Percentiles rank a stretch among this genome's conserved stretches.
phyloP scores from a whole-genome alignment of 2,329 filamentous ascomycete species.

The Neodidymelliopsis sp. region DNA sequence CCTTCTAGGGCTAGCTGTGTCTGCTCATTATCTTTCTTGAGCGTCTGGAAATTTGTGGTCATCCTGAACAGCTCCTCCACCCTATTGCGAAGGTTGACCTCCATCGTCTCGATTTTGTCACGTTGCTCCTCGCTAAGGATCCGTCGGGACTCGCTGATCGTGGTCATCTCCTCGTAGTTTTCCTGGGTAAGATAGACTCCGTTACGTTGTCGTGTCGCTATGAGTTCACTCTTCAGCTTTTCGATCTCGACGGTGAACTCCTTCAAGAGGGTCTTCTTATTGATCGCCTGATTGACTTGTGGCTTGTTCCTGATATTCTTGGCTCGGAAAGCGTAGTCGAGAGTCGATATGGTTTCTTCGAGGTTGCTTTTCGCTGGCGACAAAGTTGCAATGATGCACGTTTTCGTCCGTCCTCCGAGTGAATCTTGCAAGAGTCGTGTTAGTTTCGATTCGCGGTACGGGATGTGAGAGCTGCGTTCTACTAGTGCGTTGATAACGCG shows the following conservation, averaged over 20 bases:
- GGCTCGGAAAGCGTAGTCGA: conserved; percentile 96
- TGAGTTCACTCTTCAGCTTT: conserved; percentile 90
- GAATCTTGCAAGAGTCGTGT: conserved; percentile 96
- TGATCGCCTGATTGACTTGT: conserved; percentile 89
- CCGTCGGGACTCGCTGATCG: conserved; percentile 87
- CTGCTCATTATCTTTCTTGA: conserved; percentile 89
- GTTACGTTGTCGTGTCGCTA: conserved; percentile 90
- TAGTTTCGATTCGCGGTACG: conserved; percentile 92
- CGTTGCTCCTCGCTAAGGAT: conserved; percentile 93
- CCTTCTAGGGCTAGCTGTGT: conserved; percentile 76
- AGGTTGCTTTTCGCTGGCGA: conserved; percentile 94
- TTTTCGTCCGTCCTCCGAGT: conserved; percentile 92
- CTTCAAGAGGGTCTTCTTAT: conserved; percentile 88
- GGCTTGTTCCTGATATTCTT: conserved; percentile 99
- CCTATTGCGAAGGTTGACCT: conserved; percentile 89
- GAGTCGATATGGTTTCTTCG: conserved; percentile 96
- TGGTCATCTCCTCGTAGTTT: conserved; percentile 87
- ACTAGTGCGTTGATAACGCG: conserved; percentile 98
- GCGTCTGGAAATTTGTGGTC: conserved; percentile 82
- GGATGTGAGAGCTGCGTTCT: conserved; percentile 88
- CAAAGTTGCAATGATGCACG: conserved; percentile 96
- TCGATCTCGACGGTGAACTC: conserved; percentile 95
- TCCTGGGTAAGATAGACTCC: conserved; percentile 93
- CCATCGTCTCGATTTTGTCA: conserved; percentile 90
- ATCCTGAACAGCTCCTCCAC: conserved; percentile 89